These are phyloP conservation scores for Leucoagaricus sp. DNA, from an alignment of 1,284 basidiomycete species.

Conservation along the genomic window DNA sequence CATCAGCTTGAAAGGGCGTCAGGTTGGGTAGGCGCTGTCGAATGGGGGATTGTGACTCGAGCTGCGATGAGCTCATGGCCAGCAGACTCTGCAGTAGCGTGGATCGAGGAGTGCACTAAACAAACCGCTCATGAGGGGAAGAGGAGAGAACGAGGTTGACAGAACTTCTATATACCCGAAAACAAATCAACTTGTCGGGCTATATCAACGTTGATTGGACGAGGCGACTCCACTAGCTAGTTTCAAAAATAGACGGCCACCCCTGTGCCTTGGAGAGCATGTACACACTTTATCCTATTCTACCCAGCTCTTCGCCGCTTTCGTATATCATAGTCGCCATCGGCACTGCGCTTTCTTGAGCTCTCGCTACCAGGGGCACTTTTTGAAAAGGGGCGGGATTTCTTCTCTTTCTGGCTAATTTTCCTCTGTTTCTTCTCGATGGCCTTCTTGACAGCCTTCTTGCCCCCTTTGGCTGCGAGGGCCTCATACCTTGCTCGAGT, in stretches of 20 bases:
- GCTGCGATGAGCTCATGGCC: constrained; percentile 10
- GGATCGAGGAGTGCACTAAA: constrained; percentile 1
- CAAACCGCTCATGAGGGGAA: constrained; percentile 5
- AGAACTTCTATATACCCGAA: not conserved
- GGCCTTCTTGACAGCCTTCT: constrained; percentile 81
- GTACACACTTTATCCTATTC: not conserved
- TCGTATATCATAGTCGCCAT: constrained; percentile 1
- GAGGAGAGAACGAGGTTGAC: not conserved
- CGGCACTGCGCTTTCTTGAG: constrained; percentile 1
- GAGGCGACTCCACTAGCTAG: no score
- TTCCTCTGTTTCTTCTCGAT: constrained; percentile 91
- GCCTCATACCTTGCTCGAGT: constrained; percentile 77
- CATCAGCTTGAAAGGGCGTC: constrained; percentile 17
- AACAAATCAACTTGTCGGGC: not conserved
- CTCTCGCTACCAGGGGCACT: constrained; percentile 18
- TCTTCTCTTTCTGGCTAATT: constrained; percentile 88
- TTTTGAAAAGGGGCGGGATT: constrained; percentile 67
- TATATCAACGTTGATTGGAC: not conserved
- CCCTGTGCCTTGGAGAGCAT: not conserved
- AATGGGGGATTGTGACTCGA: constrained; percentile 11
- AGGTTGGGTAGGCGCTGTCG: constrained; percentile 11
- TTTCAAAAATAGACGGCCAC: not conserved
- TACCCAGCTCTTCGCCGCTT: constrained; percentile 19
- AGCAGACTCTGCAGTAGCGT: not conserved
- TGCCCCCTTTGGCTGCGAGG: constrained; percentile 73